Conservation (phyloP, 805 yeast species). For the Candida montana region DNA sequence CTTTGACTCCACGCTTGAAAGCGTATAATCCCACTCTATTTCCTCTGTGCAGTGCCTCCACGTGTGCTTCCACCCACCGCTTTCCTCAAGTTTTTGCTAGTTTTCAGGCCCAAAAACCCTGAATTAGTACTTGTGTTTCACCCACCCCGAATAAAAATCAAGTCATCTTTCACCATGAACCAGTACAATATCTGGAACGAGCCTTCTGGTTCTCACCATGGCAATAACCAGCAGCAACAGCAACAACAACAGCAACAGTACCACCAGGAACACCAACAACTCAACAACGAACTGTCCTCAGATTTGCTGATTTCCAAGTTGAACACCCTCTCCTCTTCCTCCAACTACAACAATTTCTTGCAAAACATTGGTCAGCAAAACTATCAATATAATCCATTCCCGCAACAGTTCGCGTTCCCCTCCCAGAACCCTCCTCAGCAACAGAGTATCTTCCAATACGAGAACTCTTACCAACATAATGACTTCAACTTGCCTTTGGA, state of each 20-base stretch:
- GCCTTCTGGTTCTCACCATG: not conserved
- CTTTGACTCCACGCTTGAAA: too few relatives aligned
- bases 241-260: constrained; percentile 1
- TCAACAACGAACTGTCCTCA: constrained; percentile 15
- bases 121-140: not conserved
- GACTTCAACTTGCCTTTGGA: constrained; percentile 42
- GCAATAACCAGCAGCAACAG: constrained; percentile 7
- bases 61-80: too few relatives aligned
- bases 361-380: constrained; percentile 7
- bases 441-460: constrained; percentile 7
- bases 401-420: not conserved
- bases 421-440: not conserved
- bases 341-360: constrained; percentile 14
- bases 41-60: not conserved
- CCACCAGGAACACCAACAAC: constrained; percentile 5
- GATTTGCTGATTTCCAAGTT: constrained; percentile 21
- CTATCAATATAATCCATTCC: constrained; percentile 2
- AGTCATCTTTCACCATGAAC: constrained; percentile 5
- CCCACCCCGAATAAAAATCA: not conserved
- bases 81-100: not conserved
- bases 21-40: too few relatives aligned
- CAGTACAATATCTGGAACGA: constrained; percentile 15
- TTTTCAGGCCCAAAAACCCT: not conserved
- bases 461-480: constrained; percentile 4
- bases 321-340: constrained; percentile 17